Percentiles rank a stretch among this genome's conserved stretches.
Evolutionary conservation across 768 basidiomycete species (phyloP).

Genomic region (Mrakia gelida): DNA sequence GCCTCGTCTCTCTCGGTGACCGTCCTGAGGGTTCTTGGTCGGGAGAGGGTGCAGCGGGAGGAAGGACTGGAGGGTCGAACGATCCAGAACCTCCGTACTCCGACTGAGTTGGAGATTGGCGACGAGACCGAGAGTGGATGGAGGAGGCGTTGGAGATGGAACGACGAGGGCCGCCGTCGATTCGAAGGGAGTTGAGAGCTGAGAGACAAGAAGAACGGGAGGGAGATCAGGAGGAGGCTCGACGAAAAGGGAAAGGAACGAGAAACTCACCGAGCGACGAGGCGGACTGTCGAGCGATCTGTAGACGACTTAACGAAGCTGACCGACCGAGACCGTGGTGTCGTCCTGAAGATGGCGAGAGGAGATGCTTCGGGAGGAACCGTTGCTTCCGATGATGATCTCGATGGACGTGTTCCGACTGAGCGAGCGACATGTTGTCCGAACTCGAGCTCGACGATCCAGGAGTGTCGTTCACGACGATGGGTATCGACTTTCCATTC

Average conservation of each 20-base stretch:
- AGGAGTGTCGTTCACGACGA: neutral
- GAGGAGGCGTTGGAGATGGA: conserved; percentile 57
- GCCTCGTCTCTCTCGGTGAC: conserved; percentile 55
- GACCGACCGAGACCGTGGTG: conserved; percentile 18
- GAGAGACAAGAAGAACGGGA: no score
- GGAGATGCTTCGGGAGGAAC: conserved; percentile 30
- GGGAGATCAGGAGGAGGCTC: neutral
- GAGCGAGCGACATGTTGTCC: neutral
- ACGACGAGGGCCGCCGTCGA: conserved; percentile 9
- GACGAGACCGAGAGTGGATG: conserved; percentile 66
- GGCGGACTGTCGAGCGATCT: conserved; percentile 6
- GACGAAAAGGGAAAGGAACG: neutral
- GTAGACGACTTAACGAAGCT: conserved; percentile 26
- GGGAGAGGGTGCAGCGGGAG: conserved; percentile 48
- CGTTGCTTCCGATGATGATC: conserved; percentile 14
- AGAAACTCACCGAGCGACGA: neutral
- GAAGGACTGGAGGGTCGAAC: conserved; percentile 36
- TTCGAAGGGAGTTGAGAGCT: neutral
- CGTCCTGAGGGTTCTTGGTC: conserved; percentile 43
- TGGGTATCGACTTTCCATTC: neutral
- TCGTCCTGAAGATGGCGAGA: neutral
- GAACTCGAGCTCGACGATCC: neutral
- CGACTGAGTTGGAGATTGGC: conserved; percentile 7
- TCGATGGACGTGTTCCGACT: neutral
- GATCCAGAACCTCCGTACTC: neutral